Conservation (phyloP, 139 green algal genomes). For the Bryopsis sp. region DNA sequence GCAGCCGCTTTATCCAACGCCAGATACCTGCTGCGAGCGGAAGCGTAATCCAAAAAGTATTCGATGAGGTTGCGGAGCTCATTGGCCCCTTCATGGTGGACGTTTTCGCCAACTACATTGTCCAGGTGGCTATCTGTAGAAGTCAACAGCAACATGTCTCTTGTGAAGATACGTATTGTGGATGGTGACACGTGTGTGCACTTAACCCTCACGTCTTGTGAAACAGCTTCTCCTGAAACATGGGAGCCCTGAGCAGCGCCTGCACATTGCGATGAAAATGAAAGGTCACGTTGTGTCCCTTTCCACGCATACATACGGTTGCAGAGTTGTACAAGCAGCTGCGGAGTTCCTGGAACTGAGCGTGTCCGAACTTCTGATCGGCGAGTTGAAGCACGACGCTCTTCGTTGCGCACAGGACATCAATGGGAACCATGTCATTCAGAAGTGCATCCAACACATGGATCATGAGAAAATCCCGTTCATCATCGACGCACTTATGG, state of each 20-base stretch:
- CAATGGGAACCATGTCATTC: constrained; percentile 96
- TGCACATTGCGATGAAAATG: neutral
- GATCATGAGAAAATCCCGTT: neutral
- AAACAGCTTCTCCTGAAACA: constrained; percentile 6
- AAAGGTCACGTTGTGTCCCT: constrained; percentile 36
- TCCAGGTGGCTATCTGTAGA: too few species aligned
- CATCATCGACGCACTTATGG: constrained; percentile 49
- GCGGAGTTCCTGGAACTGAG: constrained; percentile 50
- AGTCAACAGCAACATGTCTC: neutral
- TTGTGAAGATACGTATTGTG: neutral
- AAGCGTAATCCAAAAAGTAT: neutral
- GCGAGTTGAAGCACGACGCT: constrained; percentile 58
- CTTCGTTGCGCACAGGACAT: constrained; percentile 80
- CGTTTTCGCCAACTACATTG: constrained; percentile 13
- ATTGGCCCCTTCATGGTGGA: neutral
- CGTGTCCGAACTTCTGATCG: constrained; percentile 29
- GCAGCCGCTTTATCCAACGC: constrained; percentile 86
- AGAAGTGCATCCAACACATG: constrained; percentile 40
- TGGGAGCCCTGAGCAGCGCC: neutral
- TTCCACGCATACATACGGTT: constrained; percentile 85
- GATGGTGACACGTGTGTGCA: neutral
- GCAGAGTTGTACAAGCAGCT: constrained; percentile 86
- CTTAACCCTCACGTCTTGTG: neutral
- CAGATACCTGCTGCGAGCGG: constrained; percentile 34
- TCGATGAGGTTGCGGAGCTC: constrained; percentile 19